Evolutionary conservation across 495 filamentous ascomycete genomes (phyloP).

Genomic region (Penicillium chermesinum): DNA sequence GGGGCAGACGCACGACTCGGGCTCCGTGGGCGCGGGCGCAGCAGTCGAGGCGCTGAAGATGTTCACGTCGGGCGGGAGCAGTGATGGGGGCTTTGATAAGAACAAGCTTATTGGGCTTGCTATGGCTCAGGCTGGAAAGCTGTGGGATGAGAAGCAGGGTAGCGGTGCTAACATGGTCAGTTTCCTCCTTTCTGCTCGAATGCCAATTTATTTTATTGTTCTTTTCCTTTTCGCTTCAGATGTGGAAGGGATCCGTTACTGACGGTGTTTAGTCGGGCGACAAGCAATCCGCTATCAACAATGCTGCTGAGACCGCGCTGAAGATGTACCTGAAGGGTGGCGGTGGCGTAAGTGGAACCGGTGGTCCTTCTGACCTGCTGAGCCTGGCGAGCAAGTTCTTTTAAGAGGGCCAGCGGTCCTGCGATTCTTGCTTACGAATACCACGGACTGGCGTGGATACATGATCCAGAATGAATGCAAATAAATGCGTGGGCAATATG

Average conservation of each 20-base stretch:
- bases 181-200: slow-evolving; percentile 12
- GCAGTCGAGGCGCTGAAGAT: slow-evolving; percentile 67
- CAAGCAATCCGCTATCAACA: slow-evolving; percentile 57
- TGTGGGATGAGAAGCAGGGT: slow-evolving; percentile 55
- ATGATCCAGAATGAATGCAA: not conserved
- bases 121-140: slow-evolving; percentile 61
- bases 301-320: slow-evolving; percentile 59
- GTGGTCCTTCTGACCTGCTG: slow-evolving; percentile 47
- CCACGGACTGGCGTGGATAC: not conserved
- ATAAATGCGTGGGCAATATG: slow-evolving; percentile 2
- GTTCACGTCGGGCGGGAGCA: slow-evolving; percentile 43
- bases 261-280: slow-evolving; percentile 33
- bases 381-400: slow-evolving; percentile 55
- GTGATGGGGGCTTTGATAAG: slow-evolving; percentile 41
- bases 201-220: not conserved
- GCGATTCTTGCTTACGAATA: not conserved
- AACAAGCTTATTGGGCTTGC: slow-evolving; percentile 62
- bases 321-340: slow-evolving; percentile 65
- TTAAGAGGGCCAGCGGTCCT: not conserved
- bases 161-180: slow-evolving; percentile 46
- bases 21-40: slow-evolving; percentile 53
- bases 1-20: slow-evolving; percentile 31
- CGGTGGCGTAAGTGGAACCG: slow-evolving; percentile 43
- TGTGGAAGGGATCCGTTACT: not conserved
- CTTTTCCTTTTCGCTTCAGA: slow-evolving; percentile 15